These are phyloP conservation scores for Arabis hirsuta DNA, from an alignment of 345 rosid genomes.

Conservation along the genomic window DNA sequence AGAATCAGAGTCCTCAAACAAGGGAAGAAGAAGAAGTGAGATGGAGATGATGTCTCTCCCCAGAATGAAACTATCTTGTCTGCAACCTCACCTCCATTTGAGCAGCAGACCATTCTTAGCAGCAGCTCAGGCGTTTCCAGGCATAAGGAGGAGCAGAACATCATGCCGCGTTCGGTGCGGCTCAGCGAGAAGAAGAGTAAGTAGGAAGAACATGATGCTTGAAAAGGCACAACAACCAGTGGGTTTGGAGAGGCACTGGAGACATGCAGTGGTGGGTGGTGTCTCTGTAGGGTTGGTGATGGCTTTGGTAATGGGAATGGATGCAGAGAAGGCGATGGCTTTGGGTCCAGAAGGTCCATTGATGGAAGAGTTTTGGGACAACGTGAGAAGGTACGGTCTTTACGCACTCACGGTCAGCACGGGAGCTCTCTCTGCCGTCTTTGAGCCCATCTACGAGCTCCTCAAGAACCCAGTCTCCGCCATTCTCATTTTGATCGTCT, in stretches of 20 bases:
- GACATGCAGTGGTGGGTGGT: conserved; percentile 56
- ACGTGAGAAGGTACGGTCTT: conserved; percentile 90
- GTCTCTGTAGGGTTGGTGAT: conserved; percentile 58
- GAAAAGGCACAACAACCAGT: conserved; percentile 30
- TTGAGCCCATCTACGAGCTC: conserved; percentile 67
- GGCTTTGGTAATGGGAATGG: conserved; percentile 53
- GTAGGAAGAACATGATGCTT: neutral
- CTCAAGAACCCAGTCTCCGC: conserved; percentile 90
- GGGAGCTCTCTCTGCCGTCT: conserved; percentile 75
- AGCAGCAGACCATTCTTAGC: conserved; percentile 25
- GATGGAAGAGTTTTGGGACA: conserved; percentile 96
- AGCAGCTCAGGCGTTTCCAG: conserved; percentile 36
- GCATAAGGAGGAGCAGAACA: conserved; percentile 22
- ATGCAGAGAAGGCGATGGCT: conserved; percentile 70
- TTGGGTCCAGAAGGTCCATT: conserved; percentile 92
- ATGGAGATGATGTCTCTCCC: conserved; percentile 33
- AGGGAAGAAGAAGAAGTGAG: conserved; percentile 18
- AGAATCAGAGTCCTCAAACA: conserved; percentile 6
- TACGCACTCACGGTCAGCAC: conserved; percentile 94
- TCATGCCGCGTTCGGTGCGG: conserved; percentile 24
- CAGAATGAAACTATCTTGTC: conserved; percentile 34
- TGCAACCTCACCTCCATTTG: conserved; percentile 37
- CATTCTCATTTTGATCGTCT: conserved; percentile 59
- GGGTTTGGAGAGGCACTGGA: conserved; percentile 43
- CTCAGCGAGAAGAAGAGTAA: conserved; percentile 29